These are phyloP conservation scores for Dillenia turbinata DNA, from an alignment of 164 flowering plant genomes.

Conservation along the genomic window DNA sequence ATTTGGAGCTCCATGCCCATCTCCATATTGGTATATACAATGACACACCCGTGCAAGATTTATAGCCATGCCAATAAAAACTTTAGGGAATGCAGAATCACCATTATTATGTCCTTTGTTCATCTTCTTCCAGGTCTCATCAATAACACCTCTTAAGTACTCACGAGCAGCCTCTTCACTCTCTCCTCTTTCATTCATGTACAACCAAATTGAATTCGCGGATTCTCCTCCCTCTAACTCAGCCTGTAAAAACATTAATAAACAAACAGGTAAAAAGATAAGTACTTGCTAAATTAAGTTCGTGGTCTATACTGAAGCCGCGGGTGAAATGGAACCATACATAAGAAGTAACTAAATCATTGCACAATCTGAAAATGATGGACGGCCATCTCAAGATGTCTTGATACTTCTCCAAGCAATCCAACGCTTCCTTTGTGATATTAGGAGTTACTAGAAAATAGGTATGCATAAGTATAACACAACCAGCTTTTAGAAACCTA, in stretches of 20 bases:
- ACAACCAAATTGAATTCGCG: constrained; percentile 26
- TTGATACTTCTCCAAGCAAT: constrained; percentile 9
- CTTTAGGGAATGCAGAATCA: constrained; percentile 12
- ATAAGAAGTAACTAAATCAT: constrained; percentile 36
- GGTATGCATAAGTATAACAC: constrained; percentile 16
- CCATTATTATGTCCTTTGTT: constrained; percentile 5
- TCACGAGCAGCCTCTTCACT: constrained; percentile 25
- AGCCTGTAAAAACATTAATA: constrained; percentile 12
- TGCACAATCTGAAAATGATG: constrained; percentile 27
- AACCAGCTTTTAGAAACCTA: too few species aligned
- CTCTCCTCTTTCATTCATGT: constrained; percentile 23
- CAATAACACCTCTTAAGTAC: constrained; percentile 20
- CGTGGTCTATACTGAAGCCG: too few species aligned
- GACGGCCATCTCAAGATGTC: constrained; percentile 25
- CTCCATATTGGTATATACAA: constrained; percentile 41
- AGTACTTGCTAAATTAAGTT: background rate
- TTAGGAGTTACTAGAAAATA: constrained; percentile 13
- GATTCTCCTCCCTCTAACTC: constrained; percentile 35
- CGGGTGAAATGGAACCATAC: constrained; percentile 13
- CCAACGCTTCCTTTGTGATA: constrained; percentile 11
- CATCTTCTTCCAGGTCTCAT: constrained; percentile 30
- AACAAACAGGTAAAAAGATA: background rate
- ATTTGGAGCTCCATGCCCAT: constrained; percentile 39
- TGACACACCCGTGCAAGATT: constrained; percentile 35
- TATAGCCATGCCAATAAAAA: constrained; percentile 15